Evolutionary conservation across 495 filamentous ascomycete genomes (phyloP), one percentile per base, ranked within the genome.

Genomic region (Parathielavia appendiculata): DNA sequence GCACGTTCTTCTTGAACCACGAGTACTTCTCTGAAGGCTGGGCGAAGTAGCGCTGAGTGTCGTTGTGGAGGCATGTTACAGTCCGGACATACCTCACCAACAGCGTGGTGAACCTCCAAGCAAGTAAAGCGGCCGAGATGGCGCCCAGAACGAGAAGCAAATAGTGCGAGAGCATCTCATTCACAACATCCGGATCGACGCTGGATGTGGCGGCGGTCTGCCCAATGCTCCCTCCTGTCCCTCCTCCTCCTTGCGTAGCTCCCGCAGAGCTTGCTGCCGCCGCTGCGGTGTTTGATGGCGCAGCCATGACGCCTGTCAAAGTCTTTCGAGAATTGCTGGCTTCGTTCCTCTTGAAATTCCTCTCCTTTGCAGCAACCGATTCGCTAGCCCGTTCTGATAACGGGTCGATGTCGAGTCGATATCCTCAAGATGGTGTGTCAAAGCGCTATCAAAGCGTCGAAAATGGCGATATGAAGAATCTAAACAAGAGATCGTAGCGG

Each of bases 1-100:
- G 73, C 3, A 97, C 47, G 63, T 93, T 81, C 59, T 85, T 87
- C 79, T 97, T 96, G 51, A 95, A 70, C 75, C 80, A 67, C 79
- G 82, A 86, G 80, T 87, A 76, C 48, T 76, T 70, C 13, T 60
- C 56, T 12, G 75, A 74, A 4, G 79, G 69, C 4, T 62, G 65
- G 9, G 76, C 72, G 55, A 81, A 86, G 64, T 79, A 87, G 62
- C 62, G 67, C 65, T 75, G 89, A 68, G 68, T 83, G 68, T 81
- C 91, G 83, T 74, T 85, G 66, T 79, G 75, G 43, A 92, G 74
- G 45, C 83, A 86, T 19, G 84, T 75, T 60, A 96, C 78, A 23
- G 86, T 86, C 56, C 93, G 86, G 32, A 93, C 75, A 66, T 90
- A 89, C 62, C 77, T 80, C 54, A 86, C 77, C 34, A 87, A 76